phyloP scores from a whole-genome alignment of 768 basidiomycete species.

The Holtermannia corniformis region DNA sequence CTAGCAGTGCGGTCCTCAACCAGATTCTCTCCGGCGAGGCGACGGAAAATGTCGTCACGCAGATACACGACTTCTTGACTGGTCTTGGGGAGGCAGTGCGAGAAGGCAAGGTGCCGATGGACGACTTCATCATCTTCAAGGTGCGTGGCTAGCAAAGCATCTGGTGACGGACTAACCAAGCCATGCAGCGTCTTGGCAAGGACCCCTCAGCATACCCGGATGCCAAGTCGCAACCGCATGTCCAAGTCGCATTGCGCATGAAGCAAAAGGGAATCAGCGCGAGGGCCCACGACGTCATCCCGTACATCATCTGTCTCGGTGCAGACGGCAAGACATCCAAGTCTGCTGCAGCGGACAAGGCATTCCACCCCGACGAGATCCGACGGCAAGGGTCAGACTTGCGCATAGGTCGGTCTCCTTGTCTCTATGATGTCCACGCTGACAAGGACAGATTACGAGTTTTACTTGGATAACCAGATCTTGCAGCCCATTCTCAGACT shows the following conservation, averaged over 20 bases:
- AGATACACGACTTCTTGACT: slow-evolving; percentile 82
- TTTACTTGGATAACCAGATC: slow-evolving; percentile 83
- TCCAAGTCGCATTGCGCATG: slow-evolving; percentile 87
- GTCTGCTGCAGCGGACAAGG: slow-evolving; percentile 74
- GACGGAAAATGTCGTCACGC: slow-evolving; percentile 77
- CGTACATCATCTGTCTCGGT: slow-evolving; percentile 82
- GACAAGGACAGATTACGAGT: slow-evolving; percentile 62
- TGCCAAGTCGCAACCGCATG: slow-evolving; percentile 87
- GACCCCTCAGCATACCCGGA: slow-evolving; percentile 96
- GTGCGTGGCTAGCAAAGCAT: slow-evolving; percentile 43
- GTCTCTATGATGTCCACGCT: not conserved
- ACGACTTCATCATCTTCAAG: slow-evolving; percentile 93
- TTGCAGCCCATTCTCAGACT: slow-evolving; percentile 89
- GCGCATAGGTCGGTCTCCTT: slow-evolving; percentile 55
- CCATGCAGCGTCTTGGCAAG: slow-evolving; percentile 88
- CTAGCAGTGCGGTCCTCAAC: slow-evolving; percentile 70
- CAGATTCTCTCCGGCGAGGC: slow-evolving; percentile 84
- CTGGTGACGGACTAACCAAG: no score
- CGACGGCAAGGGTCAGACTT: slow-evolving; percentile 57
- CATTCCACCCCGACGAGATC: slow-evolving; percentile 88
- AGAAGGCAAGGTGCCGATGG: slow-evolving; percentile 65
- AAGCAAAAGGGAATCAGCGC: slow-evolving; percentile 73
- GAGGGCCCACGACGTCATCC: slow-evolving; percentile 81
- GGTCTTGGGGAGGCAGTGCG: slow-evolving; percentile 69
- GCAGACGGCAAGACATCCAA: slow-evolving; percentile 60